Evolutionary conservation across 2,329 filamentous ascomycete species (phyloP).

Genomic region (Aspergillus fumigatiaffinis): DNA sequence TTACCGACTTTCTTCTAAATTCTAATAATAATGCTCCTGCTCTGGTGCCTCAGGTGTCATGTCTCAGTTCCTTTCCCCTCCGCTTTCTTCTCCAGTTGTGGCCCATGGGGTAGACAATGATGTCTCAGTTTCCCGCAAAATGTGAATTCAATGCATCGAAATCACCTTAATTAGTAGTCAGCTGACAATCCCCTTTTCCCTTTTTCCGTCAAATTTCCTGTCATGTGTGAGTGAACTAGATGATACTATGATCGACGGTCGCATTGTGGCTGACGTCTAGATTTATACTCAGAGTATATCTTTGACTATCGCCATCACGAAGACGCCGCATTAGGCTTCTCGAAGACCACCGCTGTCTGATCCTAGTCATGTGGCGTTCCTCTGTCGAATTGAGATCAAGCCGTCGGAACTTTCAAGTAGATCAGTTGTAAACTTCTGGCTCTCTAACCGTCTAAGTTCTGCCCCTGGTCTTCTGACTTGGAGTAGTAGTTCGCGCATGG

Average conservation of each 20-base stretch:
- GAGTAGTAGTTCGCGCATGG: background rate
- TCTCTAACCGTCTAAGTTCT: background rate
- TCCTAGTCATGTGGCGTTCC: background rate
- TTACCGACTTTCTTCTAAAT: background rate
- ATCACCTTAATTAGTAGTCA: background rate
- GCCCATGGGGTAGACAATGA: conserved; percentile 7
- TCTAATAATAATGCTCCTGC: background rate
- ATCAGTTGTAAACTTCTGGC: background rate
- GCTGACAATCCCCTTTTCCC: background rate
- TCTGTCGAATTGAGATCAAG: background rate
- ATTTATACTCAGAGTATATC: background rate
- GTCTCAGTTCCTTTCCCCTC: background rate
- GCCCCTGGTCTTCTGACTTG: background rate
- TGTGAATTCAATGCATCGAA: conserved; percentile 3
- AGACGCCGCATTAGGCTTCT: background rate
- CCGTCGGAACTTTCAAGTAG: background rate
- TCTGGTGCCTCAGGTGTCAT: background rate
- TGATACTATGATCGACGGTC: background rate
- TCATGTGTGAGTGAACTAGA: background rate
- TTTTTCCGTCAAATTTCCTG: background rate
- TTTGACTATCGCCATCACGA: background rate
- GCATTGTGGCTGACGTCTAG: background rate
- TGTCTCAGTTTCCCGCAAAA: conserved; percentile 14
- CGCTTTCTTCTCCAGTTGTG: conserved; percentile 3
- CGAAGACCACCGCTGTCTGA: background rate